Evolutionary conservation across 83 land plant species (phyloP).

Genomic region (Diphasiastrum complanatum): DNA sequence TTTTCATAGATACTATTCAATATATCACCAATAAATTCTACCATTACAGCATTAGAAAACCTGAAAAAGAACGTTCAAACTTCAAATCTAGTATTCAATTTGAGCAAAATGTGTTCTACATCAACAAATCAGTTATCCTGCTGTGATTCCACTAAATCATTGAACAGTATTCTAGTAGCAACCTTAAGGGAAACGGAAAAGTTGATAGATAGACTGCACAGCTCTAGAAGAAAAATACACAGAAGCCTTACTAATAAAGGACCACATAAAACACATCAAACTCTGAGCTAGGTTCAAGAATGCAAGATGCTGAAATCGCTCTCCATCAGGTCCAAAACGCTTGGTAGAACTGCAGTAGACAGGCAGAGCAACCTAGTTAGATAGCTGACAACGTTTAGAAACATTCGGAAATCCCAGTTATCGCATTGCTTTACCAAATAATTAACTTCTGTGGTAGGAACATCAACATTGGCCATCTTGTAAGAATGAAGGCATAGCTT

Average conservation of each 20-base stretch:
- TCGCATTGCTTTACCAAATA: slow-evolving; percentile 4
- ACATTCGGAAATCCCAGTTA: neutral
- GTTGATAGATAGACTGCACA: too few species aligned
- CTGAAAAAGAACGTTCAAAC: too few species aligned
- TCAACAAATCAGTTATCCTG: too few species aligned
- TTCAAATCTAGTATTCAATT: too few species aligned
- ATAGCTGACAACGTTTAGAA: neutral
- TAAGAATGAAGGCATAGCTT: too few species aligned
- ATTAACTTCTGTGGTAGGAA: too few species aligned
- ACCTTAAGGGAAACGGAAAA: slow-evolving; percentile 2
- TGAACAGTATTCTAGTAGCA: neutral
- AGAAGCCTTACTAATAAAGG: slow-evolving; percentile 60
- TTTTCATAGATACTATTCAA: too few species aligned
- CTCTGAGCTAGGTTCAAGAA: slow-evolving; percentile 86
- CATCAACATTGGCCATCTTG: too few species aligned
- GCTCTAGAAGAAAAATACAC: too few species aligned
- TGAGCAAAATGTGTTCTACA: too few species aligned
- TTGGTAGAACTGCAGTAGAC: slow-evolving; percentile 68
- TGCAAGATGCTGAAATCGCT: slow-evolving; percentile 78
- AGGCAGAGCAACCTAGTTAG: neutral
- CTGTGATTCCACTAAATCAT: too few species aligned
- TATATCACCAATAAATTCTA: slow-evolving; percentile 7
- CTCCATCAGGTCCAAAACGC: slow-evolving; percentile 70
- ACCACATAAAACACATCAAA: slow-evolving; percentile 86
- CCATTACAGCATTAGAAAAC: too few species aligned